Evolutionary conservation across 495 filamentous ascomycete genomes (phyloP).

Genomic region (Penicillium angulare): DNA sequence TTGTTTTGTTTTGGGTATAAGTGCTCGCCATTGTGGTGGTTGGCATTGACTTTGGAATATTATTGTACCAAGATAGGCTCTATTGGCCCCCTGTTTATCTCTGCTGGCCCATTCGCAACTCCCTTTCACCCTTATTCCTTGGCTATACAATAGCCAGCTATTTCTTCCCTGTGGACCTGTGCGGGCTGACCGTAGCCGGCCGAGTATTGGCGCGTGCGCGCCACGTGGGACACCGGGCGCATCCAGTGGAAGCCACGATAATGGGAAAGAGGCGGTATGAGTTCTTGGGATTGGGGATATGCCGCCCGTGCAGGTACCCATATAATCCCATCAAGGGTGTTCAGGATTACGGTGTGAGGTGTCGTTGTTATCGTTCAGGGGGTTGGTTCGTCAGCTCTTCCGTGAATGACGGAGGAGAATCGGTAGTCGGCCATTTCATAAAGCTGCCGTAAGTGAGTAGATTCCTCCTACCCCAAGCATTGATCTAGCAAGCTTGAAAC

Average conservation of each 20-base stretch:
- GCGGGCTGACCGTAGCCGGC: background rate
- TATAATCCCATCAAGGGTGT: background rate
- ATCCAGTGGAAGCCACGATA: slow-evolving; percentile 13
- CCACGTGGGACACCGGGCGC: slow-evolving; percentile 19
- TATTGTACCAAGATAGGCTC: too few species aligned
- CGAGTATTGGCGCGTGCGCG: slow-evolving; percentile 2
- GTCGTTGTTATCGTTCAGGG: too few species aligned
- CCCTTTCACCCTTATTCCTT: background rate
- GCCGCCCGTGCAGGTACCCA: slow-evolving; percentile 3
- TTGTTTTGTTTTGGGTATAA: background rate
- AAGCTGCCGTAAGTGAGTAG: too few species aligned
- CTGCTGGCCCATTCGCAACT: background rate
- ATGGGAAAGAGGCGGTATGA: slow-evolving; percentile 18
- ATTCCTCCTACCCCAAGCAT: too few species aligned
- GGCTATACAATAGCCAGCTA: background rate
- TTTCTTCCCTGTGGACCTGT: background rate
- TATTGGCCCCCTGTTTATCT: too few species aligned
- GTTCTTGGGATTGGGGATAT: background rate
- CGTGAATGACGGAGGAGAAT: background rate
- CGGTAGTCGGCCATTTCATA: background rate
- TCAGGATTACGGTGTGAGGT: slow-evolving; percentile 12
- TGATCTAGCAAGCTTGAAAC: background rate
- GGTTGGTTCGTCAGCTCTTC: too few species aligned
- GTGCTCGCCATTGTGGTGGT: too few species aligned
- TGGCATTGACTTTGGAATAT: too few species aligned